phyloP scores from a whole-genome alignment of 2,329 filamentous ascomycete species.

The Fusarium compactum region DNA sequence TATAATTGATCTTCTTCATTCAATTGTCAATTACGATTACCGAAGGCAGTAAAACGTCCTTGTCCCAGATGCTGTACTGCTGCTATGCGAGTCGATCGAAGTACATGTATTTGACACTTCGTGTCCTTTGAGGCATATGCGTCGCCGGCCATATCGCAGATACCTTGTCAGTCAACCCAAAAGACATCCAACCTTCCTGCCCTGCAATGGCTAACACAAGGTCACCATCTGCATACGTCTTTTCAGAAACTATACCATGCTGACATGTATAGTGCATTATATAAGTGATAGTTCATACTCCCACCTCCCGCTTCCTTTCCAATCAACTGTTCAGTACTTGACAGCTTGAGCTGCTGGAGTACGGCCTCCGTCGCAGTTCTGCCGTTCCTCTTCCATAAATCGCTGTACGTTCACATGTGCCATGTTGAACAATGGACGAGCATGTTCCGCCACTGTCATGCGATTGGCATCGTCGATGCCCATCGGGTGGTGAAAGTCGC shows the following conservation, averaged over 20 bases:
- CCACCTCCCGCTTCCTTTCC: constrained; percentile 29
- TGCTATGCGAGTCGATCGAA: constrained; percentile 5
- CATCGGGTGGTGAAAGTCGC: constrained; percentile 47
- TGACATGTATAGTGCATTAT: constrained; percentile 11
- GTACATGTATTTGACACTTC: constrained; percentile 13
- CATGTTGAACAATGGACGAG: constrained; percentile 58
- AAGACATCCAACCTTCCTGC: constrained; percentile 45
- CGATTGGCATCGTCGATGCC: constrained; percentile 55
- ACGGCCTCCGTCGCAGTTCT: constrained; percentile 3
- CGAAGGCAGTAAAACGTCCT: constrained; percentile 2
- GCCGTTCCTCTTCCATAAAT: constrained; percentile 36
- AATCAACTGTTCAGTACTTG: constrained; percentile 29
- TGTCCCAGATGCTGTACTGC: constrained; percentile 13
- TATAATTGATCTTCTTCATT: not conserved
- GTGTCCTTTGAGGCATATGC: constrained; percentile 12
- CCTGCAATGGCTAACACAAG: constrained; percentile 34
- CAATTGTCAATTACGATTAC: not conserved
- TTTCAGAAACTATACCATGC: constrained; percentile 29
- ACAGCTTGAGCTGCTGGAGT: constrained; percentile 8
- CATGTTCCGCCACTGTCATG: constrained; percentile 55
- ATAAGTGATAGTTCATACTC: constrained; percentile 28
- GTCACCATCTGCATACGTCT: constrained; percentile 15
- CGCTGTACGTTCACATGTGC: constrained; percentile 51
- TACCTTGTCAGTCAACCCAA: constrained; percentile 42
- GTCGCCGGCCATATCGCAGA: constrained; percentile 17